Evolutionary conservation across 108 stramenopile species (phyloP), one percentile per base, ranked within the genome.

Genomic region (Nitzschia putrida): DNA sequence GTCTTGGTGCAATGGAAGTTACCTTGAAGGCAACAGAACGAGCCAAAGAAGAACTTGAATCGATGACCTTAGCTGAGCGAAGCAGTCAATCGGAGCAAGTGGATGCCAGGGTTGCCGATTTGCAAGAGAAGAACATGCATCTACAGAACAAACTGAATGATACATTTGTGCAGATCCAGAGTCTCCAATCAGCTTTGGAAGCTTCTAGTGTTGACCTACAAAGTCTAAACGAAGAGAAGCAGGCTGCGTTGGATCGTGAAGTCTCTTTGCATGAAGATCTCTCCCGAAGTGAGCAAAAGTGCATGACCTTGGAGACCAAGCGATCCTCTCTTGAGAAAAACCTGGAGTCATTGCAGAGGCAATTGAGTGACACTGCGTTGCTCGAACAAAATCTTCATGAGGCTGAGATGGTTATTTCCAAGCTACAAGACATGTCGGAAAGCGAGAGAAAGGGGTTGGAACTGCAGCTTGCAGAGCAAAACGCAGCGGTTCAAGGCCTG

Each of bases 321-420:
- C 60, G 60, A 43, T 5, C 6, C 10, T 41, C 41, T 11, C 38
- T 61, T 61, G 60, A 14, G 16, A 43, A 21, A 61, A 61, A 44
- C 60, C 14, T 61, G 9, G 60, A 61, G 10, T 21, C 25, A 16
- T 61, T 61, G 60, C 60, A 13, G 11, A 44, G 44, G 9, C 44
- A 61, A 21, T 21, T n/a, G 60, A 58, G 24, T 13, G 34, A 11
- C 34, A 23, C 21, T 43, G 9, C 41, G 18, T 39, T 43, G 16
- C 20, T 41, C 16, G 16, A 61, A 43, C 9, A 12, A n/a, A 41
- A 61, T 14, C 20, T 61, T 7, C 41, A 43, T 13, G 18, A 44
- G 14, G 60, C 60, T 11, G 42, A 43, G n/a, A 8, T 6, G 5
- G 7, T 41, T 43, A 34, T 41, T 43, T 39, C 42, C 4, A 34